A percentile compares a stretch with the other conserved stretches of the same genome.
Conservation (phyloP, 2,329 filamentous ascomycete genomes). For the Aspergillus pseudoterreus region DNA sequence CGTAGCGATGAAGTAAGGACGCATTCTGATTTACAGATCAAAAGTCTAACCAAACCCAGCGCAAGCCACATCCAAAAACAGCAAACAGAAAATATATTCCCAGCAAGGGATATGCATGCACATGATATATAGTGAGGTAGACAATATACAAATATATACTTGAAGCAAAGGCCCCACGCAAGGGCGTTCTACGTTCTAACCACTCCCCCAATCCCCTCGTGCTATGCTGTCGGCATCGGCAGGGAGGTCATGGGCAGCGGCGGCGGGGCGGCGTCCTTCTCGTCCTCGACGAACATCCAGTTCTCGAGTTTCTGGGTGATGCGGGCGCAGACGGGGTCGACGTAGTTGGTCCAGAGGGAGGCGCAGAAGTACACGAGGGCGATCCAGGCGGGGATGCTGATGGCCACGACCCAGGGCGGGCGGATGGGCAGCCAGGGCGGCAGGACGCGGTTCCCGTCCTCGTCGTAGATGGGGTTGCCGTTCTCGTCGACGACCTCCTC, state of each 20-base stretch:
- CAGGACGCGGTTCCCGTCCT: constrained; percentile 30
- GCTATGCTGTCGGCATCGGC: constrained; percentile 22
- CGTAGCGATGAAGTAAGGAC: too few relatives aligned
- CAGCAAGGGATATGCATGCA: too few relatives aligned
- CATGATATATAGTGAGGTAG: too few relatives aligned
- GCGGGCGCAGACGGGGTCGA: constrained; percentile 49
- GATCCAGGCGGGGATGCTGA: constrained; percentile 48
- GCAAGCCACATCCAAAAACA: too few relatives aligned
- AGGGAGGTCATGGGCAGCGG: constrained; percentile 20
- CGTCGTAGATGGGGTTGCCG: constrained; percentile 9
- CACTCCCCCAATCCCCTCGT: background rate
- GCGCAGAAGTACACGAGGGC: constrained; percentile 46
- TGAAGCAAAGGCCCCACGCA: background rate
- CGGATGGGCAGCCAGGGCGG: constrained; percentile 43
- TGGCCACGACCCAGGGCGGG: constrained; percentile 36
- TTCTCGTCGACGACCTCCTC: constrained; percentile 39
- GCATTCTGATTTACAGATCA: too few relatives aligned
- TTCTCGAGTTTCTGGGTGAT: constrained; percentile 48
- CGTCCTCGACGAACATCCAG: constrained; percentile 44
- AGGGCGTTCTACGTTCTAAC: background rate
- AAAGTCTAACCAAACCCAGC: too few relatives aligned
- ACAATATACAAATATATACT: background rate
- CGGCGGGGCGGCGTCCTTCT: constrained; percentile 26
- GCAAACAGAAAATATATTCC: too few relatives aligned
- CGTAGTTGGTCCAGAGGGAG: constrained; percentile 50